These are phyloP conservation scores for Trichophyton schoenleinii DNA, from an alignment of 2,329 filamentous ascomycete genomes.

Conservation along the genomic window DNA sequence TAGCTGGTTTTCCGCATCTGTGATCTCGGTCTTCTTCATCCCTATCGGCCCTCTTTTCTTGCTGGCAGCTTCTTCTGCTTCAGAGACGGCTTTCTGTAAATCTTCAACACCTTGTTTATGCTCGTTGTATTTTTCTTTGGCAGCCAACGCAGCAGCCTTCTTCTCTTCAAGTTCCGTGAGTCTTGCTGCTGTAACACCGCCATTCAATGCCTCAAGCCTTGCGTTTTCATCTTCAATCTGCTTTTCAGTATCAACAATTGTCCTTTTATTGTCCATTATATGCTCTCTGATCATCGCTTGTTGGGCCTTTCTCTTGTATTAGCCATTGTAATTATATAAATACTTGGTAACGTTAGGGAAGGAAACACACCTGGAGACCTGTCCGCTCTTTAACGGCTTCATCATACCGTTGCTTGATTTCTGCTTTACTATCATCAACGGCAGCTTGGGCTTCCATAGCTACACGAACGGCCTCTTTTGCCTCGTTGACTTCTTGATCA, in stretches of 20 bases:
- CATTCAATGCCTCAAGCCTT: slow-evolving; percentile 55
- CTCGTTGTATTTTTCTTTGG: slow-evolving; percentile 31
- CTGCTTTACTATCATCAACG: slow-evolving; percentile 37
- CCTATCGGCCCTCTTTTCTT: slow-evolving; percentile 17
- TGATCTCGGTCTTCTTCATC: slow-evolving; percentile 44
- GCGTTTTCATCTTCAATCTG: slow-evolving; percentile 38
- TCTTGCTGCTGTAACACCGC: slow-evolving; percentile 54
- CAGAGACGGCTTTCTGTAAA: slow-evolving; percentile 26
- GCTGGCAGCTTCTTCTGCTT: slow-evolving; percentile 24
- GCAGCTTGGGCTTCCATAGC: slow-evolving; percentile 34
- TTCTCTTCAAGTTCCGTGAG: slow-evolving; percentile 47
- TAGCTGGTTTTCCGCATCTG: slow-evolving; percentile 40
- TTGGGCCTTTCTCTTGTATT: slow-evolving; percentile 38
- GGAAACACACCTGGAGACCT: slow-evolving; percentile 36
- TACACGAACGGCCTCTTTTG: slow-evolving; percentile 32
- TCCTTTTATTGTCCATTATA: slow-evolving; percentile 41
- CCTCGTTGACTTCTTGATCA: slow-evolving; percentile 27
- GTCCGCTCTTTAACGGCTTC: slow-evolving; percentile 42
- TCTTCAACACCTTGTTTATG: slow-evolving; percentile 27
- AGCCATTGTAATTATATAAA: slow-evolving; percentile 2
- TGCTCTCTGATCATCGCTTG: slow-evolving; percentile 53
- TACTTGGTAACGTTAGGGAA: background rate
- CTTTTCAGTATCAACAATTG: slow-evolving; percentile 30
- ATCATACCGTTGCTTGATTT: slow-evolving; percentile 41
- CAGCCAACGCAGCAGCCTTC: slow-evolving; percentile 38